Evolutionary conservation across 1,284 basidiomycete species (phyloP).

Genomic region (Fomitopsis schrenkii): DNA sequence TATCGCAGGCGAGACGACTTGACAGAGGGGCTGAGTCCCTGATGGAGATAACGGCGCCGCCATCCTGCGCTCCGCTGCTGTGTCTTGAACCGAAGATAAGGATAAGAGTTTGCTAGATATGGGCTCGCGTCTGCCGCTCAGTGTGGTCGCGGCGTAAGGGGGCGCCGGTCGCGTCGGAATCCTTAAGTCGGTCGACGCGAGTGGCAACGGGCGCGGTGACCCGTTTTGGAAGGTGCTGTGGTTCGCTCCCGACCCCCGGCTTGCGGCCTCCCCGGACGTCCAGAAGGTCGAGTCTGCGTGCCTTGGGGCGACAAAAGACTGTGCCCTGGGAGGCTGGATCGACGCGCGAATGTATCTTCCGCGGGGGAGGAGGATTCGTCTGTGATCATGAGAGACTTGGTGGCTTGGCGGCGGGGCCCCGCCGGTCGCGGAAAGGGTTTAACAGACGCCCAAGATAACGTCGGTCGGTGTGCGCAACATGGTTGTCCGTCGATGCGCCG

Average conservation of each 20-base stretch:
- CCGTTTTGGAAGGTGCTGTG: background rate
- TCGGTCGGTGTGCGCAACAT: too few relatives aligned
- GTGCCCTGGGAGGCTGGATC: background rate
- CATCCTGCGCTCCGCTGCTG: background rate
- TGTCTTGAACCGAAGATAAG: background rate
- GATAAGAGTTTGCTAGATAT: background rate
- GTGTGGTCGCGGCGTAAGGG: background rate
- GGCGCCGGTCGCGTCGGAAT: background rate
- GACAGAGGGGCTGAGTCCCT: background rate
- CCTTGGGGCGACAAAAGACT: background rate
- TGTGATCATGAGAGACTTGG: background rate
- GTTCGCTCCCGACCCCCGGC: background rate
- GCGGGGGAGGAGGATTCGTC: background rate
- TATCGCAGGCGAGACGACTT: background rate
- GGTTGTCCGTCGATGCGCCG: too few relatives aligned
- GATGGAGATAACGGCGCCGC: conserved; percentile 4
- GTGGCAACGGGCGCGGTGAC: background rate
- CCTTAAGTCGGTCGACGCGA: background rate
- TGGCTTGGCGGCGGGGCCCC: background rate
- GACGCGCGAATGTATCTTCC: background rate
- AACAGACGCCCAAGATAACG: background rate
- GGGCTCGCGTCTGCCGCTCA: conserved; percentile 3
- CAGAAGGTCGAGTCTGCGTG: background rate
- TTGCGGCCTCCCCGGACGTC: background rate
- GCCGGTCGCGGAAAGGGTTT: background rate